A percentile compares a stretch with the other conserved stretches of the same genome.
These are phyloP conservation scores for Vachellia collinsii DNA, from an alignment of 306 rosid species.

Conservation along the genomic window DNA sequence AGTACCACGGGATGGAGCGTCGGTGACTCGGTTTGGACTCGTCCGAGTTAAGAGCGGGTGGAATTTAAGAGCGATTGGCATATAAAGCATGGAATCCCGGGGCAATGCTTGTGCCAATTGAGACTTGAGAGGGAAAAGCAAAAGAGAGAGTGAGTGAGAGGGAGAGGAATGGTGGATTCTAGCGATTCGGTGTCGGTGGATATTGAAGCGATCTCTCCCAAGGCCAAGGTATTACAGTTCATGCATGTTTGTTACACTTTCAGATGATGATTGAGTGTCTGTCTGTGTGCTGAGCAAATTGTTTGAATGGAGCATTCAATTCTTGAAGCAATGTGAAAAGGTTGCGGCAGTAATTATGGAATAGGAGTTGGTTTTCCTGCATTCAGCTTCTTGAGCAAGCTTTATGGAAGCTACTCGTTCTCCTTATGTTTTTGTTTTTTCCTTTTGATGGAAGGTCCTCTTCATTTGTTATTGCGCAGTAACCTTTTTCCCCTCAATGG, in stretches of 20 bases:
- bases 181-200: constrained; percentile 89
- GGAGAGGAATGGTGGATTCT: constrained; percentile 62
- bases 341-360: background rate
- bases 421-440: background rate
- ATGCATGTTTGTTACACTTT: constrained; percentile 10
- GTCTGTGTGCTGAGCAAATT: constrained; percentile 40
- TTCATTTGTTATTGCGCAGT: background rate
- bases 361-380: background rate
- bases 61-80: constrained; percentile 28
- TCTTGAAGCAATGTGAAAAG: background rate
- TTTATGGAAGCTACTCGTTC: background rate
- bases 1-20: constrained; percentile 56
- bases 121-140: constrained; percentile 14
- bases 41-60: constrained; percentile 54
- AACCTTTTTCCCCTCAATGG: background rate
- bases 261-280: constrained; percentile 3
- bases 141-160: constrained; percentile 28
- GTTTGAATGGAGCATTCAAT: background rate
- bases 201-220: constrained; percentile 73
- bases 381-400: constrained; percentile 7
- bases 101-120: constrained; percentile 32
- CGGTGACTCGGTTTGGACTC: constrained; percentile 92
- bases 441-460: background rate
- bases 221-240: constrained; percentile 67
- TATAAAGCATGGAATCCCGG: constrained; percentile 45